These are phyloP conservation scores for Persicaria tinctoria DNA, from an alignment of 148 eudicot species.

Conservation along the genomic window DNA sequence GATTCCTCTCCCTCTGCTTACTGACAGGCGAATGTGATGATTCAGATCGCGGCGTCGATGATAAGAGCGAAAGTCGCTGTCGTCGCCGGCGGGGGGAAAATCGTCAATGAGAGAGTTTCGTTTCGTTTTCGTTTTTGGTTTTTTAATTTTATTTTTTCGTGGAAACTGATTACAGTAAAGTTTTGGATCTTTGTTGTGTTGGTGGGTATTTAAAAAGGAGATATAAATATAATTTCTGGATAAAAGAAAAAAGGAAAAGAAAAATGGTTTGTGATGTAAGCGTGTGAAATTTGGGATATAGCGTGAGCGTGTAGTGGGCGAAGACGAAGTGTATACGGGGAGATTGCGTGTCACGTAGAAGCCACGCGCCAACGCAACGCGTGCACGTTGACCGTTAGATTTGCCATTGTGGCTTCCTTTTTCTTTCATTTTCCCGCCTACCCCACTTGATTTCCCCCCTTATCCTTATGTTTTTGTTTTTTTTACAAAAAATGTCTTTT, in stretches of 20 bases:
- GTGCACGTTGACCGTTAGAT: not conserved
- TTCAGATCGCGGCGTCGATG: not conserved
- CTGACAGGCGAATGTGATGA: not conserved
- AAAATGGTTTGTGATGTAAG: no score
- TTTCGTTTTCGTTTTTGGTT: constrained; percentile 37
- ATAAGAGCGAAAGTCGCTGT: not conserved
- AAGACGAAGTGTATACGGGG: constrained; percentile 17
- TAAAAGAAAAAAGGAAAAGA: no score
- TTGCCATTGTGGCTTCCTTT: not conserved
- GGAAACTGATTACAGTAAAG: no score
- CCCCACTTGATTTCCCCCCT: no score
- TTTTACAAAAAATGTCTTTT: no score
- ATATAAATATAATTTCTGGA: no score
- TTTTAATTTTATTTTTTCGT: constrained; percentile 32
- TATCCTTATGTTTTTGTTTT: no score
- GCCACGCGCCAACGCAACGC: no score
- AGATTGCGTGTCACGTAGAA: no score
- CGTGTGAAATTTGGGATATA: no score
- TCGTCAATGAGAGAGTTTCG: not conserved
- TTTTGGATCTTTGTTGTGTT: no score
- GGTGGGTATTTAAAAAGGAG: no score
- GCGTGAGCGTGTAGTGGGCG: not conserved
- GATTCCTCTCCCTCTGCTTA: not conserved
- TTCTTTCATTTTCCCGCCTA: not conserved
- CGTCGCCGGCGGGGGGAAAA: not conserved